phyloP scores from a whole-genome alignment of 768 basidiomycete genomes.

The Glaciozyma antarctica region DNA sequence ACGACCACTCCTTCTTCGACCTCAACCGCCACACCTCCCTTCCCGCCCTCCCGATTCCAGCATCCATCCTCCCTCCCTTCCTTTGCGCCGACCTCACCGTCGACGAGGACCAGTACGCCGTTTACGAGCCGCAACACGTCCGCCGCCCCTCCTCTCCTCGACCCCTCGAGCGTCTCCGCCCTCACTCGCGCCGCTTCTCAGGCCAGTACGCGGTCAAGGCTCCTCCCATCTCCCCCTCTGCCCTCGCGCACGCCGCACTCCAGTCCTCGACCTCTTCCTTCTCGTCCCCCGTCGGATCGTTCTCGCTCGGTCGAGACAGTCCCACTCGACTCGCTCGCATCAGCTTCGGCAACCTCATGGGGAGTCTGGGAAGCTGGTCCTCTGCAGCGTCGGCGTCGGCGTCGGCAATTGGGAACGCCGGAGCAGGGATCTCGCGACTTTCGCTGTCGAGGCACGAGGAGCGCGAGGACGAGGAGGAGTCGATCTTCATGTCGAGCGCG shows the following conservation, averaged over 20 bases:
- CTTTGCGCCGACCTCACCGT: constrained; percentile 25
- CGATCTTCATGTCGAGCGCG: constrained; percentile 16
- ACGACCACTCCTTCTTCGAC: constrained; percentile 28
- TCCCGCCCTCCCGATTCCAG: constrained; percentile 23
- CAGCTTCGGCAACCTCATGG: constrained; percentile 23
- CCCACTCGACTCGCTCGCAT: constrained; percentile 15
- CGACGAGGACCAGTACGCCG: constrained; percentile 22
- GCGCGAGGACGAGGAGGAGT: constrained; percentile 13
- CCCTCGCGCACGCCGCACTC: constrained; percentile 16
- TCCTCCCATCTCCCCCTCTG: constrained; percentile 23
- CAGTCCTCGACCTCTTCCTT: constrained; percentile 7
- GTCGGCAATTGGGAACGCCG: neutral
- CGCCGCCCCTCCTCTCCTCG: constrained; percentile 31
- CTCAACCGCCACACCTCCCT: constrained; percentile 33
- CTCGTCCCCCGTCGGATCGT: neutral
- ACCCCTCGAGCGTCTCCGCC: constrained; percentile 21
- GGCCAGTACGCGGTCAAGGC: constrained; percentile 21
- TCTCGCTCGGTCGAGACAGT: neutral
- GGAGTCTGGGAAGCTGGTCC: constrained; percentile 26
- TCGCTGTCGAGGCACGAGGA: constrained; percentile 10
- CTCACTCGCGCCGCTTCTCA: constrained; percentile 20
- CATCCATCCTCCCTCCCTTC: constrained; percentile 27
- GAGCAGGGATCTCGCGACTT: neutral
- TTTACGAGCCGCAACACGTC: constrained; percentile 19
- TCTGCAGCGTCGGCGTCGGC: constrained; percentile 3